Evolutionary conservation across 352 stramenopile genomes (phyloP).

Genomic region (Pythium sukuiense): DNA sequence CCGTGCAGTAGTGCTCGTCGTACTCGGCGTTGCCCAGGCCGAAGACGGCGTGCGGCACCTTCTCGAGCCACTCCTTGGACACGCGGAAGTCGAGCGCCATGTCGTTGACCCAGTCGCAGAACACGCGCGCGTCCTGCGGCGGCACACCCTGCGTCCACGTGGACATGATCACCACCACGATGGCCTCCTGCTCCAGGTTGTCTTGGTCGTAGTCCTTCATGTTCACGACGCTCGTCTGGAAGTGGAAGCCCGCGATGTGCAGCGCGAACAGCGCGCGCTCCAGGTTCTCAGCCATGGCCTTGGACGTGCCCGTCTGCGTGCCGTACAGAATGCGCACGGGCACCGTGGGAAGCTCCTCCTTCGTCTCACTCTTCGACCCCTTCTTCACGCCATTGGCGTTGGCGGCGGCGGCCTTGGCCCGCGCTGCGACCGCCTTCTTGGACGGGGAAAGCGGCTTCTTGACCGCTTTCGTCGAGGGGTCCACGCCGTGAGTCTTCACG

Average conservation of each 20-base stretch:
- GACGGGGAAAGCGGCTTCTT: conserved; percentile 16
- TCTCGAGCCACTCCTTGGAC: conserved; percentile 77
- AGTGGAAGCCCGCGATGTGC: conserved; percentile 78
- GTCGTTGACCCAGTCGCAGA: conserved; percentile 87
- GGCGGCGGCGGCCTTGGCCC: conserved; percentile 24
- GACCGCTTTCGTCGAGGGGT: conserved; percentile 13
- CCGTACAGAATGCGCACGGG: conserved; percentile 85
- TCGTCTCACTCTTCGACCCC: conserved; percentile 13
- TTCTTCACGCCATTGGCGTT: conserved; percentile 26
- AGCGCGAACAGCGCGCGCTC: conserved; percentile 81
- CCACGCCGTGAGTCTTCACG: conserved; percentile 24
- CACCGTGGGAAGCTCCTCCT: conserved; percentile 35
- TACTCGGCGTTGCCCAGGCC: conserved; percentile 88
- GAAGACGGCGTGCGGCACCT: conserved; percentile 76
- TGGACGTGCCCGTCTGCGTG: conserved; percentile 83
- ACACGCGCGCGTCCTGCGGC: conserved; percentile 71
- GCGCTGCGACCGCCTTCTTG: conserved; percentile 15
- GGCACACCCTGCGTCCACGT: conserved; percentile 84
- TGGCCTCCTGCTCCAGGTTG: conserved; percentile 85
- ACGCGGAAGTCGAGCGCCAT: conserved; percentile 90
- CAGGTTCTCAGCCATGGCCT: conserved; percentile 71
- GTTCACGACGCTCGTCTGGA: conserved; percentile 81
- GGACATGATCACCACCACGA: conserved; percentile 84
- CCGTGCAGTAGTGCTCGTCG: conserved; percentile 84
- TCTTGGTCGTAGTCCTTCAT: conserved; percentile 90